phyloP scores from a whole-genome alignment of 305 asterid genomes.

The Striga hermonthica region DNA sequence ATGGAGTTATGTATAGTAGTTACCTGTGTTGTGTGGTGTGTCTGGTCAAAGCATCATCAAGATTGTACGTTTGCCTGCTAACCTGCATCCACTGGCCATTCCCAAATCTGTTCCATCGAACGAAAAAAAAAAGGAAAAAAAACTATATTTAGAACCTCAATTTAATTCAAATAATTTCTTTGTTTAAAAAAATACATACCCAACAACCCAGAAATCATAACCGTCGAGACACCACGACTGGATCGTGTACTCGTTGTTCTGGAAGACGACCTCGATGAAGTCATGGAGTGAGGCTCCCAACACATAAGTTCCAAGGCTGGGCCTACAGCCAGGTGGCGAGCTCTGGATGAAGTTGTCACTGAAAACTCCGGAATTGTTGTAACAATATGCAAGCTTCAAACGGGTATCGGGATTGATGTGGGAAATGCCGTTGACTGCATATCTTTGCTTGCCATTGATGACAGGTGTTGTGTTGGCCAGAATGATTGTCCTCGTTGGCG shows the following conservation, averaged over 20 bases:
- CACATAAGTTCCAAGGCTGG: constrained; percentile 41
- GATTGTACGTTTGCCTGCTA: too few species aligned
- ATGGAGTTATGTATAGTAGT: too few species aligned
- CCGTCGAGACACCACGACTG: constrained; percentile 75
- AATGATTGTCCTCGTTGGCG: constrained; percentile 42
- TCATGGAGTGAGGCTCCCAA: constrained; percentile 50
- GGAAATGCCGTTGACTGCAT: constrained; percentile 55
- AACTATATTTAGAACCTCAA: too few species aligned
- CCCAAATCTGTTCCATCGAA: too few species aligned
- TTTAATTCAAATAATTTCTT: too few species aligned
- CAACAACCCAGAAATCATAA: constrained; percentile 72
- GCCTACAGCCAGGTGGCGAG: constrained; percentile 37
- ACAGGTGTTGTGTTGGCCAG: constrained; percentile 51
- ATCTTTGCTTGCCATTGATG: constrained; percentile 51
- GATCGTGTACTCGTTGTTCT: constrained; percentile 44
- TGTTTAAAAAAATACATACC: constrained; percentile 31
- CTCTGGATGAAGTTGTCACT: constrained; percentile 37
- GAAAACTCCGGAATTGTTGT: constrained; percentile 56
- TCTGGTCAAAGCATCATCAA: too few species aligned
- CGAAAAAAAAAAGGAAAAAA: too few species aligned
- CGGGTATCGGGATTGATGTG: constrained; percentile 51
- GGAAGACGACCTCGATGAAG: constrained; percentile 56
- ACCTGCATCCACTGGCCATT: too few species aligned
- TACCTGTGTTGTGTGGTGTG: too few species aligned
- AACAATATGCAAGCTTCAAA: constrained; percentile 43